phyloP scores from a whole-genome alignment of 805 yeast genomes.

The Metahyphopichia silvanorum region DNA sequence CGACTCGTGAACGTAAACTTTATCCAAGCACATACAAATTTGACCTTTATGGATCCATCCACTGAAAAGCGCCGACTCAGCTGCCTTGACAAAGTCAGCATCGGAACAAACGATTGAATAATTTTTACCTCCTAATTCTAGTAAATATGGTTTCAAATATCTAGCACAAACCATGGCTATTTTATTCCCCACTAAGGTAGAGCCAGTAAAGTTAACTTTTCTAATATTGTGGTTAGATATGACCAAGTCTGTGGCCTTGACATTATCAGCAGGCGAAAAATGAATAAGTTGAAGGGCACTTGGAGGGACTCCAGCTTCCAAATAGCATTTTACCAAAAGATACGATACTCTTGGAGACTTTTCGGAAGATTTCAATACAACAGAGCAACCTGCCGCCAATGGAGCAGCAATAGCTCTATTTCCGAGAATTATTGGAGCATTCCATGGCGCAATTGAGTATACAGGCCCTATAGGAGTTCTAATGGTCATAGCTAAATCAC shows the following conservation, averaged over 20 bases:
- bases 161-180: conserved; percentile 36
- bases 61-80: conserved; percentile 23
- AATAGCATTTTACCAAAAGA: conserved; percentile 27
- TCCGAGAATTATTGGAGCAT: conserved; percentile 43
- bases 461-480: conserved; percentile 45
- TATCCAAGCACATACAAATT: conserved; percentile 46
- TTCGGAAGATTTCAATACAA: conserved; percentile 40
- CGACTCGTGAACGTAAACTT: conserved; percentile 30
- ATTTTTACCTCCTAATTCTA: conserved; percentile 49
- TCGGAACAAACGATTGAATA: conserved; percentile 29
- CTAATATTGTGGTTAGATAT: conserved; percentile 23
- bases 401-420: conserved; percentile 42
- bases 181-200: conserved; percentile 34
- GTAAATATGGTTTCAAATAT: conserved; percentile 36
- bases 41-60: conserved; percentile 46
- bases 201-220: conserved; percentile 47
- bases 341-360: conserved; percentile 31
- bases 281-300: conserved; percentile 34
- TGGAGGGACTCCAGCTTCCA: conserved; percentile 37
- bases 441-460: conserved; percentile 47
- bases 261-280: conserved; percentile 20
- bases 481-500: conserved; percentile 24
- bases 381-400: conserved; percentile 49
- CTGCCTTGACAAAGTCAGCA: conserved; percentile 30
- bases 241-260: conserved; percentile 18